Conservation (phyloP, 768 basidiomycete species). For the Tricholoma matsutake region DNA sequence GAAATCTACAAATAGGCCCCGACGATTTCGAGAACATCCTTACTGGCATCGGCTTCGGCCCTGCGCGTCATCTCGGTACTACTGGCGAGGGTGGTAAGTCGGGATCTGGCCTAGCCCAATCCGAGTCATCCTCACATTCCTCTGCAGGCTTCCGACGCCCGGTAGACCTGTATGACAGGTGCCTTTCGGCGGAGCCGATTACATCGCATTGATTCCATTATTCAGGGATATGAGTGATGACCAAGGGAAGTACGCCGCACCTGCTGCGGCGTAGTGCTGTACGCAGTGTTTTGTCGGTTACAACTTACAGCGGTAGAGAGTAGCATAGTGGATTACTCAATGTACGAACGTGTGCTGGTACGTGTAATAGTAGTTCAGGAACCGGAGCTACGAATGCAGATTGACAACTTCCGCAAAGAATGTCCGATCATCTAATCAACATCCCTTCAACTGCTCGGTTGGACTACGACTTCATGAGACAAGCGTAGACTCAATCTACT, state of each 20-base stretch:
- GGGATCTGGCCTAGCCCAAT: not conserved
- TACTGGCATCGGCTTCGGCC: conserved; percentile 58
- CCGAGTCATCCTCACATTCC: conserved; percentile 1
- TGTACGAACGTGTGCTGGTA: conserved; percentile 45
- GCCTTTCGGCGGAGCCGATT: conserved; percentile 7
- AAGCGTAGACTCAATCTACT: not conserved
- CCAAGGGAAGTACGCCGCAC: not conserved
- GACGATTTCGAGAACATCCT: conserved; percentile 58
- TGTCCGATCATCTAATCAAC: not conserved
- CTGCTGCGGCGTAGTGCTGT: not conserved
- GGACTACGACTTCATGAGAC: not conserved
- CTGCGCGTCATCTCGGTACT: conserved; percentile 44
- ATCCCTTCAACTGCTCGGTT: not conserved
- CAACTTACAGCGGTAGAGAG: conserved; percentile 27
- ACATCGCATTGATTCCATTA: not conserved
- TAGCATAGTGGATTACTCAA: conserved; percentile 12
- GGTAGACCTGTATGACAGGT: conserved; percentile 62
- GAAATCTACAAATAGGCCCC: conserved; percentile 55
- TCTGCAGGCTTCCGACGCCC: conserved; percentile 55
- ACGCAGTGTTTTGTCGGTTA: not conserved
- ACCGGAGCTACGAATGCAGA: not conserved
- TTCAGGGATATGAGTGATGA: not conserved
- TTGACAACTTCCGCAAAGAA: not conserved
- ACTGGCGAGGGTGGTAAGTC: conserved; percentile 63
- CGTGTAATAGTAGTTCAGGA: not conserved